Base-by-base conservation (phyloP, 1,284 basidiomycete species). In the Sporisorium scitamineum region DNA sequence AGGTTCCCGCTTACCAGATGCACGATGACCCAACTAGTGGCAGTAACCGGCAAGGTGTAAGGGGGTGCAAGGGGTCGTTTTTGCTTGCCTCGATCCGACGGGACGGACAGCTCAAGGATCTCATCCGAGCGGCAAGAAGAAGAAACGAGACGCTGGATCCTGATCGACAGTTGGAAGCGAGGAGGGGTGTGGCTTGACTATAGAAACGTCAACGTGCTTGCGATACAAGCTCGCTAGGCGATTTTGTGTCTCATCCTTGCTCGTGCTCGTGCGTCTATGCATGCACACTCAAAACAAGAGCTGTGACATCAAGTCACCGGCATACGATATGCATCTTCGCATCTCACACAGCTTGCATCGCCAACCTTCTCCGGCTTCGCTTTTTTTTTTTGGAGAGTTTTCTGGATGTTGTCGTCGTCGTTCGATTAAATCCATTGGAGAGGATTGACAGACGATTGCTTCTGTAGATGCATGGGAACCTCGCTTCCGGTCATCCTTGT, bases 281-380 rank as follows among this genome's bases (percentile, higher is more conserved):
- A 24, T 2, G 18, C 7, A 20, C 20, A 44, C 42, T 20, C 20
- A 44, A 44, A 44, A 16, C 37, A 39, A 14, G 18, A 44, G 10
- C 20, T 44, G 20, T 51, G 56, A 59, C 48, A 51, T 22, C 6
- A 51, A 59, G 56, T 59, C 56, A 42, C 56, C 56, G 56, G 48
- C 56, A 47, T 29, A n/a, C 26, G 41, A 16, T 16, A 22, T 57
- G 37, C 55, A 31, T 44, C 22, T 39, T 20, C 13, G n/a, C 37
- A 27, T n/a, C n/a, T n/a, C n/a, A n/a, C n/a, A n/a, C n/a, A n/a
- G n/a, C n/a, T 32, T 27, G n/a, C 11, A 22, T 60, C 13, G 18
- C 20, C n/a, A 44, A 22, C 22, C 11, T n/a, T 22, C 20, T 20
- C 42, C 20, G 22, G 20, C 10, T 44, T 11, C 20, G 22, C 22